Conservation (phyloP, 305 asterid genomes). For the Fraxinus nigra region DNA sequence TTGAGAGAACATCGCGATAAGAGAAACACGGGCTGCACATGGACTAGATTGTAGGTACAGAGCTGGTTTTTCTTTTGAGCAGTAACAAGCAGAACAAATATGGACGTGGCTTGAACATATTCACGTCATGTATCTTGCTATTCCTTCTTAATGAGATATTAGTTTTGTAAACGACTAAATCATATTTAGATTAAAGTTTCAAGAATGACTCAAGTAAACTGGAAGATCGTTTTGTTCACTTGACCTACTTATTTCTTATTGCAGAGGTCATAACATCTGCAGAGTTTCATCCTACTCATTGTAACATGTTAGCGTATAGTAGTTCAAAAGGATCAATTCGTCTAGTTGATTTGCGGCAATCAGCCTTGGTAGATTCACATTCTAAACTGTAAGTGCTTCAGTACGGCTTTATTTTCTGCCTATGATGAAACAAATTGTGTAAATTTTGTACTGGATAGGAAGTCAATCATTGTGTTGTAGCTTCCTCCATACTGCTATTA, state of each 20-base stretch:
- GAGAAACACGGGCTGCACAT: neutral
- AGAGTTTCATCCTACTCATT: conserved; percentile 93
- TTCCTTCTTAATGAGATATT: neutral
- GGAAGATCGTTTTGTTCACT: neutral
- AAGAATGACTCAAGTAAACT: neutral
- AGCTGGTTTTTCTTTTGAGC: neutral
- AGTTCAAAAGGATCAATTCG: conserved; percentile 98
- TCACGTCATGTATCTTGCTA: neutral
- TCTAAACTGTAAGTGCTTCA: conserved; percentile 67
- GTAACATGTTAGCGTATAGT: conserved; percentile 93
- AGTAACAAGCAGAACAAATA: neutral
- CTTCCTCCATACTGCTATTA: neutral
- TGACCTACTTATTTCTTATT: conserved; percentile 24
- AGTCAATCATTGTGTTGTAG: neutral
- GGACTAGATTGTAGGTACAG: neutral
- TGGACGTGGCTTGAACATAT: neutral
- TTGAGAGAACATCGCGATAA: neutral
- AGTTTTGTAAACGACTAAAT: neutral
- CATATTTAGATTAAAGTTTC: neutral
- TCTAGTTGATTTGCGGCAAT: conserved; percentile 94
- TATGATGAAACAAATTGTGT: conserved; percentile 1
- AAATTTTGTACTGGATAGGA: neutral
- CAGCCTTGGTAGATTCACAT: conserved; percentile 94
- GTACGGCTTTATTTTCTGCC: conserved; percentile 12
- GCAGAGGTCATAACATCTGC: conserved; percentile 99